Conservation (phyloP, 2,329 filamentous ascomycete species). For the Chaetomiaceae sp. region DNA sequence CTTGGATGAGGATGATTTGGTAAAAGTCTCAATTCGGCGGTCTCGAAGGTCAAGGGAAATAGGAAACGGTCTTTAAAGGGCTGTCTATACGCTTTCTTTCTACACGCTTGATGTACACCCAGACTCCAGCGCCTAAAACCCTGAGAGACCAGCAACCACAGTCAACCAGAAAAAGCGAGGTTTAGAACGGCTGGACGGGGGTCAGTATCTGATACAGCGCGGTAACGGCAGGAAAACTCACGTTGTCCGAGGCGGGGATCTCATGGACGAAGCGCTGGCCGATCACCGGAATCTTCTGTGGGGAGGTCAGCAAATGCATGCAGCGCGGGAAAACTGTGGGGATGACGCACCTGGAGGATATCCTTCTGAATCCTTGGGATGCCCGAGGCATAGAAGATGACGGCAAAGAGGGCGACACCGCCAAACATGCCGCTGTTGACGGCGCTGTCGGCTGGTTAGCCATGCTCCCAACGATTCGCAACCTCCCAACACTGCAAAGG, state of each 20-base stretch:
- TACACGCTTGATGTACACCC: conserved; percentile 14
- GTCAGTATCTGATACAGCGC: conserved; percentile 1
- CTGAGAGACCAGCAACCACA: conserved; percentile 10
- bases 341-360: conserved; percentile 49
- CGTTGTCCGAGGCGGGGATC: conserved; percentile 58
- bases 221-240: conserved; percentile 36
- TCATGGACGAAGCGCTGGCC: conserved; percentile 49
- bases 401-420: conserved; percentile 52
- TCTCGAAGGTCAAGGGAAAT: not conserved
- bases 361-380: conserved; percentile 58
- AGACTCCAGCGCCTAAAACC: not conserved
- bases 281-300: conserved; percentile 53
- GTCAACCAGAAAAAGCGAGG: not conserved
- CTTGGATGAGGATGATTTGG: not conserved
- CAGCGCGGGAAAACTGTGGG: accelerated
- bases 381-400: conserved; percentile 58
- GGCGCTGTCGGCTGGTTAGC: conserved; percentile 38
- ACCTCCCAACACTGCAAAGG: not conserved
- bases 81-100: conserved; percentile 23
- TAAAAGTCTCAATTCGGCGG: not conserved
- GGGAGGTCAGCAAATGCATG: conserved; percentile 24
- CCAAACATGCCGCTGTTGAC: conserved; percentile 52
- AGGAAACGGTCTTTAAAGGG: conserved; percentile 1
- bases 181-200: conserved; percentile 26
- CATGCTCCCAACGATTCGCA: not conserved